A percentile compares a stretch with the other conserved stretches of the same genome.
phyloP scores from a whole-genome alignment of 2,329 filamentous ascomycete genomes.

The Beauveria australis region DNA sequence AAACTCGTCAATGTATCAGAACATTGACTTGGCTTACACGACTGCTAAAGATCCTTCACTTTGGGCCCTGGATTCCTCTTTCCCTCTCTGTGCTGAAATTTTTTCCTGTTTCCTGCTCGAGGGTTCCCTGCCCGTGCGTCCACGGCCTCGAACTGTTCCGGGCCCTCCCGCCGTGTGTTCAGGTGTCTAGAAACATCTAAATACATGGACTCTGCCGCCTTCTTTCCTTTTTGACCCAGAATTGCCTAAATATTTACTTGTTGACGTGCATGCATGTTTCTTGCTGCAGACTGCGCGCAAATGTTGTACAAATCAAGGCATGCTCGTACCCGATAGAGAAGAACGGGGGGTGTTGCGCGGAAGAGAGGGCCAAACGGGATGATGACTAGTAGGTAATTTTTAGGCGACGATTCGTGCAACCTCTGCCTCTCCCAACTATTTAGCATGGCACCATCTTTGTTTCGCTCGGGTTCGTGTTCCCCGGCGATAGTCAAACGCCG shows the following conservation, averaged over 20 bases:
- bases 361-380: neutral
- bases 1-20: no score
- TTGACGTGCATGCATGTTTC: neutral
- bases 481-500: neutral
- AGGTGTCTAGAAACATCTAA: neutral
- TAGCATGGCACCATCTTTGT: no score
- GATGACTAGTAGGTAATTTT: neutral
- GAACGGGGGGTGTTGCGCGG: neutral
- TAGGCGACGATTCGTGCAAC: neutral
- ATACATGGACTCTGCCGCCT: neutral
- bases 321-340: neutral
- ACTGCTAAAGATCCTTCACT: no score
- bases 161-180: neutral
- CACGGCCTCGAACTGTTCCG: neutral
- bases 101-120: no score
- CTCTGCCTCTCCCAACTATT: no score
- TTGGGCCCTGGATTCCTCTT: no score
- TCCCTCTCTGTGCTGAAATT: no score
- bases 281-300: neutral
- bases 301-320: neutral
- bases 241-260: no score
- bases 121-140: no score
- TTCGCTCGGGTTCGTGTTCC: neutral
- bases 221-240: neutral
- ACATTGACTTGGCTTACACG: no score